Evolutionary conservation across 345 rosid species (phyloP).

Genomic region (Turritis glabra): DNA sequence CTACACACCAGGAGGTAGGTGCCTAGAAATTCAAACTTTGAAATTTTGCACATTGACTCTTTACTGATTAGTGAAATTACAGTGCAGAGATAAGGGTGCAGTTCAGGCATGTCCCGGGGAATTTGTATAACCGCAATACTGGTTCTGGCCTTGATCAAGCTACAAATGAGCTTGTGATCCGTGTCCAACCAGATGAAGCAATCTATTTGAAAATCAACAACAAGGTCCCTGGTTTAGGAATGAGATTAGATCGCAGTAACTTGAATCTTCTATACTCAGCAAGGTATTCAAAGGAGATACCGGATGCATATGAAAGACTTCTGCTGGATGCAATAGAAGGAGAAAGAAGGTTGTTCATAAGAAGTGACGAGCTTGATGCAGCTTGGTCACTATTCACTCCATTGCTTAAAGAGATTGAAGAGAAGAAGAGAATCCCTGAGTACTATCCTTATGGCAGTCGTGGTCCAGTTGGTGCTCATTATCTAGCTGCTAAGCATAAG

Average conservation of each 20-base stretch:
- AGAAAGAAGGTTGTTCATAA: slow-evolving; percentile 90
- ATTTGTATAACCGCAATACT: slow-evolving; percentile 72
- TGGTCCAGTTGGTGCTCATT: slow-evolving; percentile 98
- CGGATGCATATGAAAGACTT: slow-evolving; percentile 98
- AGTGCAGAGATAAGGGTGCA: slow-evolving; percentile 99
- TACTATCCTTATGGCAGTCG: slow-evolving; percentile 98
- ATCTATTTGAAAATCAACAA: slow-evolving; percentile 95
- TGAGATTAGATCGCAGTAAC: slow-evolving; percentile 91
- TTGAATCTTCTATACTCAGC: slow-evolving; percentile 91
- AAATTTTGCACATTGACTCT: neutral
- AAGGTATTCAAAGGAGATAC: slow-evolving; percentile 95
- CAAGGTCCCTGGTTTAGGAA: slow-evolving; percentile 97
- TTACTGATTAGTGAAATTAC: slow-evolving; percentile 11
- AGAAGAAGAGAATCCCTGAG: slow-evolving; percentile 76
- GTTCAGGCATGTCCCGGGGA: slow-evolving; percentile 98
- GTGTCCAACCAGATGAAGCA: slow-evolving; percentile 98
- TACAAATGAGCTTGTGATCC: slow-evolving; percentile 93
- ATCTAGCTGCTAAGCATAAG: slow-evolving; percentile 90
- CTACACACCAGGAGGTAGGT: slow-evolving; percentile 71
- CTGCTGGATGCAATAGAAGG: slow-evolving; percentile 95
- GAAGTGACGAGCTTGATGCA: slow-evolving; percentile 96
- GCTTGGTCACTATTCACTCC: slow-evolving; percentile 94
- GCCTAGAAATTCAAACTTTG: neutral
- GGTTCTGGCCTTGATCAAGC: slow-evolving; percentile 84
- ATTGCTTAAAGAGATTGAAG: slow-evolving; percentile 78